Evolutionary conservation across 78 protist species (phyloP).

Genomic region (Corallochytrium limacisporum): DNA sequence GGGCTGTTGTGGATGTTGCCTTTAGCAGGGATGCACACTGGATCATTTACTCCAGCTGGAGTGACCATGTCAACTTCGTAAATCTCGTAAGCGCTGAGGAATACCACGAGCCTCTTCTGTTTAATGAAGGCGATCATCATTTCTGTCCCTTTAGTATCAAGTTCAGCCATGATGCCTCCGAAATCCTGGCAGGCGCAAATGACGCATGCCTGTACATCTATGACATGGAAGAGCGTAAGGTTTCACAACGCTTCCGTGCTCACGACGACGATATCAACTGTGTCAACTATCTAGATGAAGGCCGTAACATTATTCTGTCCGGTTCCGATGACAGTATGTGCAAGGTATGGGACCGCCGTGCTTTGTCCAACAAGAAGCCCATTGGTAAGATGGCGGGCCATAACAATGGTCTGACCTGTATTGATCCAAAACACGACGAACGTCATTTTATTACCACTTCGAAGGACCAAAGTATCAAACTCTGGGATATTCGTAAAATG

Average conservation of each 20-base stretch:
- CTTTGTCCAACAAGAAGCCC: conserved; percentile 6
- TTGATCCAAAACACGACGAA: conserved; percentile 25
- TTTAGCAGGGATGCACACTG: conserved; percentile 21
- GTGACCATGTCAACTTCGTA: conserved; percentile 18
- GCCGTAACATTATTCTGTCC: conserved; percentile 16
- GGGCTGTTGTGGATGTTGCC: conserved; percentile 35
- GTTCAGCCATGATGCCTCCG: conserved; percentile 27
- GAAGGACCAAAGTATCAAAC: conserved; percentile 55
- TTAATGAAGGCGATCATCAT: neutral
- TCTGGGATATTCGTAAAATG: conserved; percentile 68
- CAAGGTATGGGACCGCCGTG: conserved; percentile 16
- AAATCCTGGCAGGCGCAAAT: conserved; percentile 41
- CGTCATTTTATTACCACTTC: conserved; percentile 35
- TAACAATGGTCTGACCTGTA: conserved; percentile 38
- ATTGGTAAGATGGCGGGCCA: conserved; percentile 51
- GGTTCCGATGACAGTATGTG: conserved; percentile 47
- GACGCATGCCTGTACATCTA: conserved; percentile 26
- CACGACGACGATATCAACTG: conserved; percentile 5
- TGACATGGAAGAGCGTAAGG: conserved; percentile 29
- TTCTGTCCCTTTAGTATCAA: conserved; percentile 47
- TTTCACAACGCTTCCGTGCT: no score
- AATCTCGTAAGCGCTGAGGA: no score
- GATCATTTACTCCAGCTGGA: conserved; percentile 45
- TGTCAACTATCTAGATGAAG: conserved; percentile 23
- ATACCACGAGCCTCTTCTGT: neutral